Evolutionary conservation across 139 green algal genomes (phyloP).

Genomic region (Bryopsis sp.): DNA sequence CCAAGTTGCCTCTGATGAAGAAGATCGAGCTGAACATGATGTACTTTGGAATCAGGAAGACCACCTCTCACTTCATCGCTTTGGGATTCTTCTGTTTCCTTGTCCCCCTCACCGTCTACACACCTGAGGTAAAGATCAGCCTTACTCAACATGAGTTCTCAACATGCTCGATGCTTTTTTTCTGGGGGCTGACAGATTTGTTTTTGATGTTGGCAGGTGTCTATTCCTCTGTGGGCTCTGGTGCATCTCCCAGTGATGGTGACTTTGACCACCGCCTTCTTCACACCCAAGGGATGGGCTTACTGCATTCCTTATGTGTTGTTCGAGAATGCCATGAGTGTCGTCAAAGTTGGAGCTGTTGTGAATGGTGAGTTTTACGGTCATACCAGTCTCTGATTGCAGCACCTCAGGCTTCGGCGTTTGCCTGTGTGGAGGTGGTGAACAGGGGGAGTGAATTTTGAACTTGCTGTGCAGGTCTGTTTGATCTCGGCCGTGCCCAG

Average conservation of each 20-base stretch:
- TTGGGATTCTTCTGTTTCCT: conserved; percentile 78
- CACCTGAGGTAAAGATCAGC: conserved; percentile 35
- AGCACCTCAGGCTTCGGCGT: too few relatives aligned
- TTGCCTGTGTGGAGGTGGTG: background rate
- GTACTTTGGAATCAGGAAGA: conserved; percentile 74
- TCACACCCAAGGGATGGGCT: conserved; percentile 56
- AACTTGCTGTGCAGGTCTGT: conserved; percentile 35
- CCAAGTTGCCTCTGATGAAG: conserved; percentile 34
- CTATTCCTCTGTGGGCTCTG: conserved; percentile 63
- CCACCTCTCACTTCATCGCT: conserved; percentile 62
- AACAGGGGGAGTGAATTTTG: background rate
- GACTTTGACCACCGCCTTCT: conserved; percentile 61
- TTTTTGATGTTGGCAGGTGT: conserved; percentile 30
- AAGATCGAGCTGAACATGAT: conserved; percentile 69
- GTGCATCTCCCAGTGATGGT: conserved; percentile 67
- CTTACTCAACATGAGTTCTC: too few relatives aligned
- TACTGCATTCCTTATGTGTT: conserved; percentile 68
- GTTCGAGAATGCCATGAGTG: conserved; percentile 83
- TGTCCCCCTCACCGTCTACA: conserved; percentile 57
- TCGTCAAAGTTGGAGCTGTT: conserved; percentile 70
- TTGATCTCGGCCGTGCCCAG: conserved; percentile 57
- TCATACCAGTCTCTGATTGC: too few relatives aligned
- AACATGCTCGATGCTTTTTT: background rate
- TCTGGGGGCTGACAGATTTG: background rate
- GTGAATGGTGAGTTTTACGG: conserved; percentile 43